A percentile compares a stretch with the other conserved stretches of the same genome.
Evolutionary conservation across 176 grass and related monocot species (phyloP).

Genomic region (Ensete glaucum): DNA sequence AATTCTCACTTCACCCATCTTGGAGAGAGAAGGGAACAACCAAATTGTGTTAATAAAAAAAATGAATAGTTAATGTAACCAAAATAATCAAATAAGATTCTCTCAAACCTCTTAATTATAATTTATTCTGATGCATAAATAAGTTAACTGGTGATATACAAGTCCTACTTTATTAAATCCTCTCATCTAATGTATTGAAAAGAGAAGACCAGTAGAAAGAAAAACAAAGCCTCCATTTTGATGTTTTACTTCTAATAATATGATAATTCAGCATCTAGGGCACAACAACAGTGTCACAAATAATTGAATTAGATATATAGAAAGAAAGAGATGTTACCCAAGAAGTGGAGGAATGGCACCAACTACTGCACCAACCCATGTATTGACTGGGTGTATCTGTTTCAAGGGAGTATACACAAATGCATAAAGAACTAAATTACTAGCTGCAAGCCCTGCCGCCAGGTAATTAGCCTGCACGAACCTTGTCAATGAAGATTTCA

Average conservation of each 20-base stretch:
- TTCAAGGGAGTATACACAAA: slow-evolving; percentile 98
- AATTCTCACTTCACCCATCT: not conserved
- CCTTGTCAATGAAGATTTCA: slow-evolving; percentile 42
- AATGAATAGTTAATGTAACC: not conserved
- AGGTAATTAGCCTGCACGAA: slow-evolving; percentile 77
- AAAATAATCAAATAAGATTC: not conserved
- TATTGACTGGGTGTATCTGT: slow-evolving; percentile 97
- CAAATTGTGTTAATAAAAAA: not conserved
- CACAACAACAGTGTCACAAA: not conserved
- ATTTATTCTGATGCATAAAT: not conserved
- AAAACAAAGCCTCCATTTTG: not conserved
- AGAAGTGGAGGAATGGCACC: slow-evolving; percentile 97
- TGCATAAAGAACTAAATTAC: slow-evolving; percentile 85
- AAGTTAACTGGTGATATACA: too few relatives aligned
- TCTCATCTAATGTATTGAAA: not conserved
- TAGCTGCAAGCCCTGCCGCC: slow-evolving; percentile 76
- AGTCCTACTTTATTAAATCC: not conserved
- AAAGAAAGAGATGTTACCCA: slow-evolving; percentile 40
- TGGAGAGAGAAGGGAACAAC: not conserved
- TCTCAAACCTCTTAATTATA: not conserved
- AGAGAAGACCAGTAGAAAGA: not conserved
- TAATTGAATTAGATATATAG: slow-evolving; percentile 9
- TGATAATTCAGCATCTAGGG: not conserved
- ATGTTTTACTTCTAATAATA: too few relatives aligned
- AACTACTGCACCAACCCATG: slow-evolving; percentile 97